Conservation (phyloP, 129 eudicot genomes). For the Daucus carota region DNA sequence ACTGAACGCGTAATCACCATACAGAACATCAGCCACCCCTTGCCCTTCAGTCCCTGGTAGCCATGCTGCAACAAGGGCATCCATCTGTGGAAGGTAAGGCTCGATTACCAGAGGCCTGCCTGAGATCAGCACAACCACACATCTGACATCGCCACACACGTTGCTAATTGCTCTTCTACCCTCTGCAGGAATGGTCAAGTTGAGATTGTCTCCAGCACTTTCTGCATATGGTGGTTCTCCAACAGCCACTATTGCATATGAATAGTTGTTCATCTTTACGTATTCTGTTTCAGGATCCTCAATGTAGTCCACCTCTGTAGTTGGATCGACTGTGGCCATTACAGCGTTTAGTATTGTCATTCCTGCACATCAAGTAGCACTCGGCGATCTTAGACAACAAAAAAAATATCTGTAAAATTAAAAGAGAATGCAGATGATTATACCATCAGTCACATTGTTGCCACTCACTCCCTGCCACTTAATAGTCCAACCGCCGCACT, state of each 20-base stretch:
- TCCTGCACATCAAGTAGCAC: neutral
- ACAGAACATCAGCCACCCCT: constrained; percentile 3
- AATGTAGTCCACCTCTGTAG: neutral
- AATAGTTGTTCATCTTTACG: neutral
- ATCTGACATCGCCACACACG: neutral
- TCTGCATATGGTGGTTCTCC: neutral
- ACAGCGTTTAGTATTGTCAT: neutral
- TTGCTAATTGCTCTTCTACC: neutral
- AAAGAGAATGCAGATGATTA: neutral
- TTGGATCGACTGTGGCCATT: constrained; percentile 2
- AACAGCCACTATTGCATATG: constrained; percentile 5
- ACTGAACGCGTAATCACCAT: neutral
- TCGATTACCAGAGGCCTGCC: constrained; percentile 6
- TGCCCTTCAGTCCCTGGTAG: constrained; percentile 9
- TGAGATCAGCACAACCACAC: constrained; percentile 7
- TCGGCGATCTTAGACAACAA: neutral
- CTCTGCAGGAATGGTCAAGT: neutral
- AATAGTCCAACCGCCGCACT: constrained; percentile 13
- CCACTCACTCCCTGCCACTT: constrained; percentile 5
- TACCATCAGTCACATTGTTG: constrained; percentile 4
- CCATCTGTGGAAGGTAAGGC: neutral
- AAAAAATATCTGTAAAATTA: neutral
- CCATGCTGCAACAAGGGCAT: constrained; percentile 11
- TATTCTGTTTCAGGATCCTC: neutral
- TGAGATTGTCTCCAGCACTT: neutral